These are phyloP conservation scores for Conticribra guillardii DNA, from an alignment of 108 stramenopile species.

Conservation along the genomic window DNA sequence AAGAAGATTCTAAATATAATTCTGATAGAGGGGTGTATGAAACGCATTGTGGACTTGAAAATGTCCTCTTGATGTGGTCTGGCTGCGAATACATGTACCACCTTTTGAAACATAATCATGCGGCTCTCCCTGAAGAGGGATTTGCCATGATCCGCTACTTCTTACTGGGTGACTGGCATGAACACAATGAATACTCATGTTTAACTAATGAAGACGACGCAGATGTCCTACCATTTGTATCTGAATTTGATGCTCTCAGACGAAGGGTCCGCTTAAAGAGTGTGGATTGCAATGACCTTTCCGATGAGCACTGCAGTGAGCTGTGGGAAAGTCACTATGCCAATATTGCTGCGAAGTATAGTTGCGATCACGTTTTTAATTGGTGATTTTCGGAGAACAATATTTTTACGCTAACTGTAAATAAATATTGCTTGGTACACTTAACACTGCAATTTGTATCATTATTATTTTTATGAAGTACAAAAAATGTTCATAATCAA, in stretches of 20 bases:
- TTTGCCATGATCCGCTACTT: slow-evolving; percentile 53
- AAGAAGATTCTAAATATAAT: slow-evolving; percentile 45
- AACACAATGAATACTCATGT: slow-evolving; percentile 31
- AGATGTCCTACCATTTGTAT: slow-evolving; percentile 45
- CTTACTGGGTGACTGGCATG: slow-evolving; percentile 60
- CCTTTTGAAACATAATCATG: slow-evolving; percentile 59
- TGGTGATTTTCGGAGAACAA: slow-evolving; percentile 60
- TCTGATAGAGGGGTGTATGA: slow-evolving; percentile 49
- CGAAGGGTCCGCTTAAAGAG: slow-evolving; percentile 26
- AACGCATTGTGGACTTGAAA: slow-evolving; percentile 53
- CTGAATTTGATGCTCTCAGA: slow-evolving; percentile 54
- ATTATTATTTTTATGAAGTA: too few species aligned
- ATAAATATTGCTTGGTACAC: too few species aligned
- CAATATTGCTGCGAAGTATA: slow-evolving; percentile 56
- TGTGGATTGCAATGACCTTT: slow-evolving; percentile 39
- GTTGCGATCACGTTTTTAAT: slow-evolving; percentile 34
- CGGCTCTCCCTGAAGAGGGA: slow-evolving; percentile 56
- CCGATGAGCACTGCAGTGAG: slow-evolving; percentile 50
- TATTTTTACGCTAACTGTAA: too few species aligned
- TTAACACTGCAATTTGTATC: too few species aligned
- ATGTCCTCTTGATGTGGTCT: slow-evolving; percentile 58
- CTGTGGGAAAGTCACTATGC: slow-evolving; percentile 61
- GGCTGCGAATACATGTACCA: slow-evolving; percentile 64
- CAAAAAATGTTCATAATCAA: too few species aligned
- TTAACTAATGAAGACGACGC: slow-evolving; percentile 52